Percentiles rank a stretch among this genome's conserved stretches.
These are phyloP conservation scores for Colletotrichum cereale DNA, from an alignment of 2,329 filamentous ascomycete species.

Conservation along the genomic window DNA sequence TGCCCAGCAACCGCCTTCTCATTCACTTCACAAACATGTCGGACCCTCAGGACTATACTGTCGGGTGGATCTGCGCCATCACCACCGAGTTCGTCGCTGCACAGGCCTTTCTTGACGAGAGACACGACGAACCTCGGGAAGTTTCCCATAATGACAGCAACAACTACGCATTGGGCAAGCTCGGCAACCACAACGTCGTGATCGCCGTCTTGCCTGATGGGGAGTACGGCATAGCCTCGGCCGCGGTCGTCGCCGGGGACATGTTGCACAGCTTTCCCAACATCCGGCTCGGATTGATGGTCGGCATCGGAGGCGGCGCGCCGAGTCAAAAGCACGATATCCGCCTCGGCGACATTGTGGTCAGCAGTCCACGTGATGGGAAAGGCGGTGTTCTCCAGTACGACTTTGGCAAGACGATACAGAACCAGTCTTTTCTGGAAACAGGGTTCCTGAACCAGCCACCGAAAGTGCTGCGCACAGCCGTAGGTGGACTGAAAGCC, in stretches of 20 bases:
- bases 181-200: slow-evolving; percentile 42
- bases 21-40: no score
- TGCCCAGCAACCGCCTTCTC: no score
- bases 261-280: slow-evolving; percentile 49
- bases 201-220: slow-evolving; percentile 41
- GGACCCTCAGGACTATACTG: no score
- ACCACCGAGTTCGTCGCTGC: no score
- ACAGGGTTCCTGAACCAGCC: slow-evolving; percentile 42
- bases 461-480: slow-evolving; percentile 36
- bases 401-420: slow-evolving; percentile 44
- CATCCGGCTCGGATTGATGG: slow-evolving; percentile 49
- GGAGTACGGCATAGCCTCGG: slow-evolving; percentile 37
- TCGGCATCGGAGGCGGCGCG: slow-evolving; percentile 52
- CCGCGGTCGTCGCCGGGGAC: slow-evolving; percentile 43
- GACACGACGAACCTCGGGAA: no score
- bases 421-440: slow-evolving; percentile 36
- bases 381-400: slow-evolving; percentile 45
- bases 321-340: slow-evolving; percentile 52
- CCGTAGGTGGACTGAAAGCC: slow-evolving; percentile 31
- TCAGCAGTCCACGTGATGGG: slow-evolving; percentile 9
- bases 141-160: no score
- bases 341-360: slow-evolving; percentile 43
- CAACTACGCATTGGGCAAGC: slow-evolving; percentile 39
- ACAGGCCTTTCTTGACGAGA: no score
- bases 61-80: no score